Evolutionary conservation across 352 stramenopile genomes (phyloP).

Genomic region (Phytophthora rubi): DNA sequence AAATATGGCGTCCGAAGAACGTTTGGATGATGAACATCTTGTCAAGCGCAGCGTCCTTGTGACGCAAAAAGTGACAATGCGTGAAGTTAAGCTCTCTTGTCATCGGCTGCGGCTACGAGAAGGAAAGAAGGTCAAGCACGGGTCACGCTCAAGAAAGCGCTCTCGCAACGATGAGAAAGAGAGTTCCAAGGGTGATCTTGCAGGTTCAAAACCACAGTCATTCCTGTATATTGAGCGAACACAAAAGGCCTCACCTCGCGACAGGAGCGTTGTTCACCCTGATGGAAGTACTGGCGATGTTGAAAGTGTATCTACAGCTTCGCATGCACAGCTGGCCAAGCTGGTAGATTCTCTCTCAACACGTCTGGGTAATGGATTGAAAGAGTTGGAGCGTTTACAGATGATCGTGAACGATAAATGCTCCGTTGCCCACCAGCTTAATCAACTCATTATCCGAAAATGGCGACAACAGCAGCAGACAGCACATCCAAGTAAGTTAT

Average conservation of each 20-base stretch:
- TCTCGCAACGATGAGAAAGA: slow-evolving; percentile 25
- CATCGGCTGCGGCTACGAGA: slow-evolving; percentile 47
- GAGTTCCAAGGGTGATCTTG: neutral
- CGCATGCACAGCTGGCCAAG: slow-evolving; percentile 48
- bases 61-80: slow-evolving; percentile 34
- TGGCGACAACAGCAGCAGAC: slow-evolving; percentile 26
- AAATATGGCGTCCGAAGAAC: slow-evolving; percentile 1
- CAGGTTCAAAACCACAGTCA: neutral
- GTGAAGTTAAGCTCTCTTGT: slow-evolving; percentile 41
- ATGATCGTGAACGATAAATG: slow-evolving; percentile 53
- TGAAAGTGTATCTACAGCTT: slow-evolving; percentile 12
- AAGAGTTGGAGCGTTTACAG: slow-evolving; percentile 48
- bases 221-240: slow-evolving; percentile 73
- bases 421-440: slow-evolving; percentile 34
- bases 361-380: slow-evolving; percentile 44
- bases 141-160: slow-evolving; percentile 41
- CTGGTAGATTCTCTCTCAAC: slow-evolving; percentile 51
- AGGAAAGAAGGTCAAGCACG: slow-evolving; percentile 32
- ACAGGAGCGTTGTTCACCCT: slow-evolving; percentile 9
- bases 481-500: neutral
- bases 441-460: slow-evolving; percentile 41
- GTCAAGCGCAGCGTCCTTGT: slow-evolving; percentile 60
- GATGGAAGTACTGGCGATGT: slow-evolving; percentile 10
- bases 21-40: slow-evolving; percentile 29
- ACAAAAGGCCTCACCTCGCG: slow-evolving; percentile 40